phyloP scores from a whole-genome alignment of 2,329 filamentous ascomycete species.

The Mycocentrospora acerina region DNA sequence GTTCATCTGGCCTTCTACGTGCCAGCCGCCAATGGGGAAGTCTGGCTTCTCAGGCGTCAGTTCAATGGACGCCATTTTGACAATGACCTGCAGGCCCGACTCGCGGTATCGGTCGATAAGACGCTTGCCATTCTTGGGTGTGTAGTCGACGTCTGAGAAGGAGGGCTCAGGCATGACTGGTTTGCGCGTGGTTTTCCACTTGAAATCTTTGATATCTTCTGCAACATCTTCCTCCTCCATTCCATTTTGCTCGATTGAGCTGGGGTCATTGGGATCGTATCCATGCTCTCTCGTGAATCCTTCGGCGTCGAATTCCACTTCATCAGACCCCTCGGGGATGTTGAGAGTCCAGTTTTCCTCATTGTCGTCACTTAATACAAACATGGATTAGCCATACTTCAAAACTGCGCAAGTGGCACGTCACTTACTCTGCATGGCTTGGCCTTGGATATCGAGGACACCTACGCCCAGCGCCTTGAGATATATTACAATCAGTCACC shows the following conservation, averaged over 20 bases:
- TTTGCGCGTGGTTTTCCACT: slow-evolving; percentile 21
- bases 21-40: slow-evolving; percentile 58
- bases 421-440: slow-evolving; percentile 5
- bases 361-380: slow-evolving; percentile 14
- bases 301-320: slow-evolving; percentile 7
- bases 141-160: slow-evolving; percentile 17
- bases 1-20: slow-evolving; percentile 55
- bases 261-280: slow-evolving; percentile 2
- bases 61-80: slow-evolving; percentile 63
- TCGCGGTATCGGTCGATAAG: slow-evolving; percentile 14
- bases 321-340: slow-evolving; percentile 2
- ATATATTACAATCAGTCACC: neutral
- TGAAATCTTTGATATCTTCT: slow-evolving; percentile 4
- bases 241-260: too few species aligned
- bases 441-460: slow-evolving; percentile 7
- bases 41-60: slow-evolving; percentile 59
- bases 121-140: slow-evolving; percentile 6
- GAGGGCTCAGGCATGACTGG: slow-evolving; percentile 12
- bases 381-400: too few species aligned
- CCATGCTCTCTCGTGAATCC: slow-evolving; percentile 1
- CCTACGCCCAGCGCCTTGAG: slow-evolving; percentile 12
- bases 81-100: slow-evolving; percentile 58
- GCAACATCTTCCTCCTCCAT: too few species aligned
- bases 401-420: too few species aligned
- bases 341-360: slow-evolving; percentile 15